phyloP scores from a whole-genome alignment of 495 filamentous ascomycete species.

The Lasiosphaeria ovina region DNA sequence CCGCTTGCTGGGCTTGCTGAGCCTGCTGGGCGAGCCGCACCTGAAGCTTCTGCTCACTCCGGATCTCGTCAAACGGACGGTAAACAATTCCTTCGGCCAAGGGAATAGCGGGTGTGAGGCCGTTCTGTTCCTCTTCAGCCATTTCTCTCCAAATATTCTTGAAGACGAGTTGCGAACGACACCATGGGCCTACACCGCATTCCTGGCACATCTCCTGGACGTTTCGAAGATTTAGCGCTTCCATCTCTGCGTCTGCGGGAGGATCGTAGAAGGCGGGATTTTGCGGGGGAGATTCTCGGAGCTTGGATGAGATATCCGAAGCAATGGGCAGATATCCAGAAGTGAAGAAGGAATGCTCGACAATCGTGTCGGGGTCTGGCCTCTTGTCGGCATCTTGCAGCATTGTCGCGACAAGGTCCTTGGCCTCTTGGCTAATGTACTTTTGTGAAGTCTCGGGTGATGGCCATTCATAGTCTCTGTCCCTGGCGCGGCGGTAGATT shows the following conservation, averaged over 20 bases:
- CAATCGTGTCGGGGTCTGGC: constrained; percentile 76
- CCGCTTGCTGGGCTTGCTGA: constrained; percentile 16
- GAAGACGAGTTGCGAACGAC: constrained; percentile 40
- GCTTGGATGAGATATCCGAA: constrained; percentile 48
- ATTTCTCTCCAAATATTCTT: constrained; percentile 66
- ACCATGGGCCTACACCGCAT: constrained; percentile 53
- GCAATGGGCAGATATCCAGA: constrained; percentile 55
- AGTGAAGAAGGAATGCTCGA: constrained; percentile 79
- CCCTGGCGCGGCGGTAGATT: constrained; percentile 75
- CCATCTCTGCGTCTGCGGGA: constrained; percentile 13
- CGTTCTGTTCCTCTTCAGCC: constrained; percentile 66
- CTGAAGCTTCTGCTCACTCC: constrained; percentile 35
- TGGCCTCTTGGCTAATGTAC: constrained; percentile 61
- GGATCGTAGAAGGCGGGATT: constrained; percentile 41
- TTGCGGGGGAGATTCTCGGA: constrained; percentile 50
- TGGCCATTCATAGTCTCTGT: constrained; percentile 75
- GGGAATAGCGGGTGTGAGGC: constrained; percentile 67
- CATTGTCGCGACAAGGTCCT: constrained; percentile 72
- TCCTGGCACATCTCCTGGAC: constrained; percentile 42
- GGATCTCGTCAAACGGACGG: constrained; percentile 49
- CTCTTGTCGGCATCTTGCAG: constrained; percentile 71
- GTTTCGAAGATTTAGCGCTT: constrained; percentile 34
- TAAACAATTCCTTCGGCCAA: constrained; percentile 69
- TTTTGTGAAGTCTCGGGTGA: constrained; percentile 49
- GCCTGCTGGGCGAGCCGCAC: constrained; percentile 19